Base-by-base conservation (phyloP, 208 protist genomes). In the Crithidia mellificae region DNA sequence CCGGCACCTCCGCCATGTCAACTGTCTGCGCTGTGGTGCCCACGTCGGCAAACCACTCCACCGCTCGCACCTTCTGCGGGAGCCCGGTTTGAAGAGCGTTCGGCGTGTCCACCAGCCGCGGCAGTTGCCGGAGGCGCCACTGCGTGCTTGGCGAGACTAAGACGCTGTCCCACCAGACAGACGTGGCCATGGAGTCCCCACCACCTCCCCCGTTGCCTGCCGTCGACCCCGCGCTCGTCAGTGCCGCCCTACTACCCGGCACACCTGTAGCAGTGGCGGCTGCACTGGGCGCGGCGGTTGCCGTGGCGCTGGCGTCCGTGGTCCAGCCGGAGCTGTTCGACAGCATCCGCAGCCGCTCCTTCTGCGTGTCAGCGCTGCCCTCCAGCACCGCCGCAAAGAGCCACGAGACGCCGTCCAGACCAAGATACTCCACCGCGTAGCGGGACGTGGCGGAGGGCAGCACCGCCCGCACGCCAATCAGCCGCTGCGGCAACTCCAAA, bases 401-500 rank as follows among this genome's bases (percentile, higher is more conserved):
- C 90, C 90, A 95, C 29, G 77, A 80, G 27, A 72, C 58, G 32
- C 81, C 79, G 49, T 92, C 88, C n/a, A 81, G 71, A 20, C 74
- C 84, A 24, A 91, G 86, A 36, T 81, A 80, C 74, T 96, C 88
- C 22, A 92, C 84, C 8, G 64, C 68, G 76, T 87, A 93, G 41
- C 66, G 58, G 4, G 77, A 58, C 2, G 50, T 34, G 4, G 78
- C 69, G 27, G 22, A 38, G 6, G 87, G 87, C 47, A 95, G 67
- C 0, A 52, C 25, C 8, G 83, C 85, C 5, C 77, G 54, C 17
- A 93, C 79, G 22, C 70, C 67, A 20, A 88, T 77, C 7, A 93
- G 19, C 3, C 65, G 47, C 43, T 58, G 46, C n/a, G 72, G 74
- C 15, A 12, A 29, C 15, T 25, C 38, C 6, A 78, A 25, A 24